Base-by-base conservation (phyloP, 441 rosid genomes). In the Hypseocharis bilobata region DNA sequence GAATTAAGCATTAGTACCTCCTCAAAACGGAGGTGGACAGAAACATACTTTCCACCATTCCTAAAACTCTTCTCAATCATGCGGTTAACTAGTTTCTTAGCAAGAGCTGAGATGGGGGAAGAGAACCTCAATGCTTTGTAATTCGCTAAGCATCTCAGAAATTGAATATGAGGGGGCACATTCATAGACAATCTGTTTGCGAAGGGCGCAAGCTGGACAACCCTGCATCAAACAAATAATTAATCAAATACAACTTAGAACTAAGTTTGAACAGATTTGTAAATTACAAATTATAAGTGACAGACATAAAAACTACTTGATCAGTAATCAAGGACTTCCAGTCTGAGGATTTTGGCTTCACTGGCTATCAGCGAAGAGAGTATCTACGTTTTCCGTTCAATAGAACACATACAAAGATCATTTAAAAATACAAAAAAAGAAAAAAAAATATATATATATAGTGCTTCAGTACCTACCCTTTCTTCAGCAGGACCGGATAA, bases 101-200 rank as follows among this genome's bases (percentile, higher is more conserved):
- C 91, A 8, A 92, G 74, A 45, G 69, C 56, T 69, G 85, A 78
- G 75, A 89, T 84, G 1, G 92, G 66, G 16, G 75, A 70, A 68
- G 96, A 84, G 75, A 89, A 92, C 80, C 71, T 83, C 76, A 92
- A 65, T 23, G 98, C 96, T 77, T 78, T 84, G 76, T 85, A 89
- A 76, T 92, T 92, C 47, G 94, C 82, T 60, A 88, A 77, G 87
- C 98, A 92, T 71, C 98, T 85, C 51, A 89, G 78, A 60, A 83
- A 75, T 74, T 92, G 98, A 72, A 89, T 82, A 68, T 83, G 87
- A 42, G 92, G 78, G 1, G 96, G 96, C 42, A 88, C 88, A 72
- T 82, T 78, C 98, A 92, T 89, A 14, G 96, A 85, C 81, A 92
- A 74, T 84, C 98, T 83, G 78, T 92, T 89, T 45, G 98, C 96